A percentile compares a stretch with the other conserved stretches of the same genome.
These are phyloP conservation scores for Phytophthora litchii DNA, from an alignment of 352 stramenopile species.

Conservation along the genomic window DNA sequence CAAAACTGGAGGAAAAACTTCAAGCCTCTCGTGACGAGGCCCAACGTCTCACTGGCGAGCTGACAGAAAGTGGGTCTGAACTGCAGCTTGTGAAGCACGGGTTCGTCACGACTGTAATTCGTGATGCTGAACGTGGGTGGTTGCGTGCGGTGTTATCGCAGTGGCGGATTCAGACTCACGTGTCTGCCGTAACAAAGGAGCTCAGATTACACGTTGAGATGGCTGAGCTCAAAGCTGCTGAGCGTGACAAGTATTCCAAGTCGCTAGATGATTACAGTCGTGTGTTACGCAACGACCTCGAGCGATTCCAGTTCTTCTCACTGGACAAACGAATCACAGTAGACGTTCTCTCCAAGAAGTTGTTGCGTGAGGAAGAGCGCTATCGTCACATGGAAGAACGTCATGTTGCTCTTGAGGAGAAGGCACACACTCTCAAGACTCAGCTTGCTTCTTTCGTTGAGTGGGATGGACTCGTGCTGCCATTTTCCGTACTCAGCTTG, in stretches of 20 bases:
- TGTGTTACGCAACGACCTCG: constrained; percentile 71
- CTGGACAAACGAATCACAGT: constrained; percentile 79
- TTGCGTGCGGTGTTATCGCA: constrained; percentile 45
- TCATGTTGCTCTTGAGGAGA: constrained; percentile 59
- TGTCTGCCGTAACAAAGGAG: constrained; percentile 46
- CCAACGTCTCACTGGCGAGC: constrained; percentile 44
- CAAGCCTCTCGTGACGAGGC: constrained; percentile 35
- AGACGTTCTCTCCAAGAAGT: constrained; percentile 78
- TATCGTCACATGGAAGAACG: constrained; percentile 66
- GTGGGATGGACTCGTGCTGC: constrained; percentile 53
- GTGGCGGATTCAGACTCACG: constrained; percentile 48
- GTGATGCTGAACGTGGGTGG: constrained; percentile 50
- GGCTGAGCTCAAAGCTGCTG: constrained; percentile 56
- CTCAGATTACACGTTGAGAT: constrained; percentile 58
- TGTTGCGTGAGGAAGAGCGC: constrained; percentile 72
- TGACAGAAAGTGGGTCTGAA: constrained; percentile 54
- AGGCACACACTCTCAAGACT: constrained; percentile 42
- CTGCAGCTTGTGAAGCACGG: constrained; percentile 77
- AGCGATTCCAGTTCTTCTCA: constrained; percentile 81
- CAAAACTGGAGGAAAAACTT: constrained; percentile 65
- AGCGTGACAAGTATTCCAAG: constrained; percentile 68
- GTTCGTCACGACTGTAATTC: constrained; percentile 58
- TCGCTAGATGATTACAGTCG: constrained; percentile 76
- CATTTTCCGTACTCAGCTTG: constrained; percentile 51
- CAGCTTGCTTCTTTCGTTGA: constrained; percentile 60